A percentile compares a stretch with the other conserved stretches of the same genome.
Evolutionary conservation across 1,284 basidiomycete species (phyloP).

Genomic region (Cryptococcus amylolentus): DNA sequence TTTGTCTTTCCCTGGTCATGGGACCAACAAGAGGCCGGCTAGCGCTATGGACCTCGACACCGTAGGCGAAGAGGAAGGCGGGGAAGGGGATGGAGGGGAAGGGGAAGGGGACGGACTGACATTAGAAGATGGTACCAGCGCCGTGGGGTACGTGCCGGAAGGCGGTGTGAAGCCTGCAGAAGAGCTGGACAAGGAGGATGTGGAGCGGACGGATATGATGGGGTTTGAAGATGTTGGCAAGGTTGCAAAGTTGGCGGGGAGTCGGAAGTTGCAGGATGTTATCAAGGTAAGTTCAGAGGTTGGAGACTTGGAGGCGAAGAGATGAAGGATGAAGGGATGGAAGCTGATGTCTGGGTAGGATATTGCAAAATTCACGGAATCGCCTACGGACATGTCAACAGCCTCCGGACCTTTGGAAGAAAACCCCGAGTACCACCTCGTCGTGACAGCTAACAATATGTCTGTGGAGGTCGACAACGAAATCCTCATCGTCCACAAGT

Average conservation of each 20-base stretch:
- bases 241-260: constrained; percentile 83
- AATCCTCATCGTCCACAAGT: constrained; percentile 96
- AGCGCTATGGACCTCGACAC: constrained; percentile 27
- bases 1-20: constrained; percentile 23
- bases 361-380: constrained; percentile 77
- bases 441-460: constrained; percentile 95
- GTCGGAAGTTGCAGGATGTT: constrained; percentile 78
- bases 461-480: constrained; percentile 99
- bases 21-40: constrained; percentile 22
- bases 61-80: constrained; percentile 28
- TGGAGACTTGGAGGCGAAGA: neutral
- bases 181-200: constrained; percentile 86
- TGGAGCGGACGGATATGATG: constrained; percentile 84
- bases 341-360: constrained; percentile 56
- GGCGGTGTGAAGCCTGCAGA: constrained; percentile 90
- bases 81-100: constrained; percentile 26
- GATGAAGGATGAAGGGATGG: neutral
- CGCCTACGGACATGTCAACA: constrained; percentile 71
- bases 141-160: constrained; percentile 66
- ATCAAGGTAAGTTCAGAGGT: constrained; percentile 58
- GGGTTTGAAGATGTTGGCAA: constrained; percentile 76
- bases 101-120: constrained; percentile 37
- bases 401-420: constrained; percentile 67
- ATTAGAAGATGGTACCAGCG: constrained; percentile 37
- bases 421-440: constrained; percentile 93